Conservation (phyloP, 1,139 yeast genomes). For the Pichia sp. region DNA sequence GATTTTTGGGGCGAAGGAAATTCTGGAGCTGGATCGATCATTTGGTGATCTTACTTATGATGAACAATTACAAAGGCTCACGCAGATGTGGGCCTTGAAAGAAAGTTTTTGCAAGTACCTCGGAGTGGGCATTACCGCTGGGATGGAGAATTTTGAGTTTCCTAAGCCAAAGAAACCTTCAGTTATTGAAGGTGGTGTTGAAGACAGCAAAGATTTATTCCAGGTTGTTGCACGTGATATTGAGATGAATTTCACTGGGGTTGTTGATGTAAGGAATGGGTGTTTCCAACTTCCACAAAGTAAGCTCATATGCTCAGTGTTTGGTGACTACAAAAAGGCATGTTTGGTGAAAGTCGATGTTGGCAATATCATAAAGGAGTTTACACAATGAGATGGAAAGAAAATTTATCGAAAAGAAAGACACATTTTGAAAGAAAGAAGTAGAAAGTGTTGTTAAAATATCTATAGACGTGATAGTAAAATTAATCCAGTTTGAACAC, state of each 20-base stretch:
- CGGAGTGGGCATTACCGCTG: slow-evolving; percentile 60
- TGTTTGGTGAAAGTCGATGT: slow-evolving; percentile 9
- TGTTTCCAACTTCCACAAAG: slow-evolving; percentile 8
- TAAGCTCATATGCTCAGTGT: slow-evolving; percentile 15
- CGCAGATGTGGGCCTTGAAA: slow-evolving; percentile 65
- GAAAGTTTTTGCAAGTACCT: slow-evolving; percentile 62
- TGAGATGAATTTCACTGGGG: not conserved
- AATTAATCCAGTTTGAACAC: slow-evolving; percentile 26
- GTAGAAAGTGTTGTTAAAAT: not conserved
- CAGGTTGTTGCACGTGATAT: not conserved
- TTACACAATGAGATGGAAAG: not conserved
- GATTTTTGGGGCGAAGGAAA: slow-evolving; percentile 47
- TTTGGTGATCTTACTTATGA: slow-evolving; percentile 9
- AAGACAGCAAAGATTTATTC: not conserved
- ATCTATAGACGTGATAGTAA: not conserved
- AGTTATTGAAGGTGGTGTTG: slow-evolving; percentile 26
- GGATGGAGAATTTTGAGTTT: slow-evolving; percentile 37
- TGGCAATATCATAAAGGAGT: slow-evolving; percentile 7
- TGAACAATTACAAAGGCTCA: slow-evolving; percentile 32
- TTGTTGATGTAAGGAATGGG: slow-evolving; percentile 6
- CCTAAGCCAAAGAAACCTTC: not conserved
- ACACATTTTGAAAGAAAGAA: not conserved
- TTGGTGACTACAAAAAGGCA: slow-evolving; percentile 12
- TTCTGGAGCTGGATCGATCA: slow-evolving; percentile 28
- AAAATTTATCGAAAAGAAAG: not conserved